Percentiles rank a stretch among this genome's conserved stretches.
phyloP scores from a whole-genome alignment of 495 filamentous ascomycete genomes.

The Penicillium coffeae region DNA sequence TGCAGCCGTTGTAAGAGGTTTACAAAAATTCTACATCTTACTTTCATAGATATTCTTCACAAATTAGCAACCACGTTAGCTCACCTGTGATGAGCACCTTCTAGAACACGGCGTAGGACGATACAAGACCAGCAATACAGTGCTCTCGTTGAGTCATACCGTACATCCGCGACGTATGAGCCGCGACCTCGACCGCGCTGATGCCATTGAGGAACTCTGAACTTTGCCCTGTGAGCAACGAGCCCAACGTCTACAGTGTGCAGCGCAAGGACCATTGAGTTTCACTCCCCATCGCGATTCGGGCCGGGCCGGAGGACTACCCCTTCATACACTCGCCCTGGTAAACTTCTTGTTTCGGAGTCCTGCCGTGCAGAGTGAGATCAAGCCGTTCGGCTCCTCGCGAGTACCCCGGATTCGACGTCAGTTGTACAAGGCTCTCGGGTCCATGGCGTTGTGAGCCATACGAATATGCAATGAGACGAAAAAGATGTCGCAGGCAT shows the following conservation, averaged over 20 bases:
- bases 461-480: no score
- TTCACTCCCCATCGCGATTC: constrained; percentile 26
- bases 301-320: constrained; percentile 13
- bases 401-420: constrained; percentile 16
- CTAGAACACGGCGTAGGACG: not conserved
- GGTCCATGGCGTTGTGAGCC: no score
- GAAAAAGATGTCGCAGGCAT: no score
- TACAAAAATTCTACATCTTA: not conserved
- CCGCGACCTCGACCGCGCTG: constrained; percentile 17
- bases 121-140: not conserved
- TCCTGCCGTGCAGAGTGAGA: constrained; percentile 6
- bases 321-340: no score
- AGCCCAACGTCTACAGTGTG: constrained; percentile 22
- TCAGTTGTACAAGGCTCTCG: constrained; percentile 1
- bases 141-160: not conserved
- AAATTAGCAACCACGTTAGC: no score
- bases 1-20: constrained; percentile 19
- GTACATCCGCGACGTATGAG: no score
- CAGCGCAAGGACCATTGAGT: constrained; percentile 25
- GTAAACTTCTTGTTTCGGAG: constrained; percentile 5
- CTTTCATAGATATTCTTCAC: not conserved
- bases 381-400: not conserved
- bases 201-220: no score
- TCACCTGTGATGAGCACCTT: not conserved
- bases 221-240: constrained; percentile 5